phyloP scores from a whole-genome alignment of 2,329 filamentous ascomycete genomes.

The Phialophora tarda region DNA sequence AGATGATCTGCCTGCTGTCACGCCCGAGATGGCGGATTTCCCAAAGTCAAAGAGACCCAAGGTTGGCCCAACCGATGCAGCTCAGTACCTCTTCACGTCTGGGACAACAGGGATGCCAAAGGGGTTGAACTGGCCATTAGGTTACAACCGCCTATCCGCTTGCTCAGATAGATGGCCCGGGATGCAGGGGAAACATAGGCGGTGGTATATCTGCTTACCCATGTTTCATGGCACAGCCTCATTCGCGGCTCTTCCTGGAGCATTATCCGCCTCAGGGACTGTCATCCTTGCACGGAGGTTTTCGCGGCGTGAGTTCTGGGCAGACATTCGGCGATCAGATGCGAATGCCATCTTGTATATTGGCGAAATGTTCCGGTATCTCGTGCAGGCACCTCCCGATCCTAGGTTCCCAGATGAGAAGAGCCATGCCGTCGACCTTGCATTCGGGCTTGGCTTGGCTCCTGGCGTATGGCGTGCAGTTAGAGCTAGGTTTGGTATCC shows the following conservation, averaged over 20 bases:
- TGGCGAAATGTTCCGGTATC: constrained; percentile 38
- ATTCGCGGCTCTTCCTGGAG: constrained; percentile 47
- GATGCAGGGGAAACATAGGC: constrained; percentile 51
- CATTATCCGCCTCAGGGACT: constrained; percentile 27
- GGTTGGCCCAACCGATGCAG: constrained; percentile 27
- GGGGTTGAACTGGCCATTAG: constrained; percentile 32
- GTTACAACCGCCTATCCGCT: constrained; percentile 20
- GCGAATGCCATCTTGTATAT: constrained; percentile 38
- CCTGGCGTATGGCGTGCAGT: constrained; percentile 28
- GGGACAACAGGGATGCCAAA: constrained; percentile 47
- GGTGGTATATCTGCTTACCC: constrained; percentile 55
- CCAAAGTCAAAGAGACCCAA: constrained; percentile 28
- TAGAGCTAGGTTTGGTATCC: constrained; percentile 48
- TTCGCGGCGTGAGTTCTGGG: constrained; percentile 36
- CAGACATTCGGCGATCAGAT: constrained; percentile 28
- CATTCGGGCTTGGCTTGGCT: constrained; percentile 30
- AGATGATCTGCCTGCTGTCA: constrained; percentile 26
- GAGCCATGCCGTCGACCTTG: constrained; percentile 28
- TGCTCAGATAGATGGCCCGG: constrained; percentile 41
- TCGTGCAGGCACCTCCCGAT: constrained; percentile 33
- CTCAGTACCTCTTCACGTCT: constrained; percentile 42
- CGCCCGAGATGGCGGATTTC: constrained; percentile 31
- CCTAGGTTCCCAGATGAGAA: constrained; percentile 31
- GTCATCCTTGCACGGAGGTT: constrained; percentile 39
- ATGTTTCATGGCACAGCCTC: constrained; percentile 57